Evolutionary conservation across 371 early-diverging fungal species (phyloP).

Genomic region (Lichtheimia corymbifera): DNA sequence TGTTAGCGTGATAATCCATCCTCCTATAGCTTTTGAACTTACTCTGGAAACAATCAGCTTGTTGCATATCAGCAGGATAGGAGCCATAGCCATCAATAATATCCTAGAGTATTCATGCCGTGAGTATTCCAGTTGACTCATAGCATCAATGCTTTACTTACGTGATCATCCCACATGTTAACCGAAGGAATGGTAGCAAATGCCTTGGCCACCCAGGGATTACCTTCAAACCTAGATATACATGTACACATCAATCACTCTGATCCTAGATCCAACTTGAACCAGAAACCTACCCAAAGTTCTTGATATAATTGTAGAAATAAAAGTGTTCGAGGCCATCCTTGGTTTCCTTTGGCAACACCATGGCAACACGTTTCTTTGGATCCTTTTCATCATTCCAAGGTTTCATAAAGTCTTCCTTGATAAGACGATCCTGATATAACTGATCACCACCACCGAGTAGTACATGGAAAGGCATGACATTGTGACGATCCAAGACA

Average conservation of each 20-base stretch:
- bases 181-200: slow-evolving; percentile 73
- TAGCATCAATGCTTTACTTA: slow-evolving; percentile 27
- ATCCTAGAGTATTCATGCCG: slow-evolving; percentile 22
- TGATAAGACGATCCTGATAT: slow-evolving; percentile 53
- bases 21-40: not conserved
- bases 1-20: not conserved
- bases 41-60: slow-evolving; percentile 48
- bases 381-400: slow-evolving; percentile 46
- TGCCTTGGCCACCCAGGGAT: slow-evolving; percentile 59
- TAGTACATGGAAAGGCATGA: slow-evolving; percentile 74
- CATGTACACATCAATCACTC: not conserved
- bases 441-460: slow-evolving; percentile 89
- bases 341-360: slow-evolving; percentile 56
- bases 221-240: slow-evolving; percentile 27
- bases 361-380: slow-evolving; percentile 34
- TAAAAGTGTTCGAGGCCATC: slow-evolving; percentile 66
- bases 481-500: slow-evolving; percentile 66
- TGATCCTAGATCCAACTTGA: not conserved
- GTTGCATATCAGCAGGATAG: slow-evolving; percentile 80
- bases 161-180: slow-evolving; percentile 85
- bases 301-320: slow-evolving; percentile 71
- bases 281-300: slow-evolving; percentile 55
- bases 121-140: not conserved
- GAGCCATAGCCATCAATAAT: slow-evolving; percentile 81
- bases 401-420: slow-evolving; percentile 47